Percentiles rank a stretch among this genome's conserved stretches.
Conservation (phyloP, 495 filamentous ascomycete species). For the Podospora pseudocomata region DNA sequence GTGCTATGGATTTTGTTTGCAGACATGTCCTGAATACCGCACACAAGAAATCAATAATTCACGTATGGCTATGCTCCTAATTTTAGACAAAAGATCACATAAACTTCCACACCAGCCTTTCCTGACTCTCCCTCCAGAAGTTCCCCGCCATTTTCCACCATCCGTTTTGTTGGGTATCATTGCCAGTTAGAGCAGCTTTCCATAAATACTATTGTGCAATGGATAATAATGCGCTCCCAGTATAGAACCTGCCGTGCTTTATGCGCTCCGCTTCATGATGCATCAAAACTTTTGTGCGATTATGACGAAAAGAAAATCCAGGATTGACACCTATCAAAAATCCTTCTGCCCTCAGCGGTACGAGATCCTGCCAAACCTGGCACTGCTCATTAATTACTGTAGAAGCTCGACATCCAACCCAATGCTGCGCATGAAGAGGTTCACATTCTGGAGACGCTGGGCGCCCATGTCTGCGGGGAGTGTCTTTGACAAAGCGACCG, state of each 20-base stretch:
- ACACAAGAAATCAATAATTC: neutral
- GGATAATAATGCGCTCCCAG: neutral
- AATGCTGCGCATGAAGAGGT: constrained; percentile 97
- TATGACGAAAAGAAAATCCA: neutral
- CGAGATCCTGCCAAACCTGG: no score
- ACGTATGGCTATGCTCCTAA: neutral
- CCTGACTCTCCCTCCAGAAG: neutral
- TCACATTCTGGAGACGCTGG: constrained; percentile 82
- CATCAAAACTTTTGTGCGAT: neutral
- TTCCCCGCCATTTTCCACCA: neutral
- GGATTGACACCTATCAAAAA: neutral
- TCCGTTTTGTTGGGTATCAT: neutral
- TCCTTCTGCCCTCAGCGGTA: no score
- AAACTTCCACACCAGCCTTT: neutral
- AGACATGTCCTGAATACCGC: neutral
- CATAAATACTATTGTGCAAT: neutral
- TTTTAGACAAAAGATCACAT: neutral
- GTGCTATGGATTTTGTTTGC: no score
- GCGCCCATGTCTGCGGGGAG: constrained; percentile 80
- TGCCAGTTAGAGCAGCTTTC: neutral
- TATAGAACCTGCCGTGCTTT: neutral
- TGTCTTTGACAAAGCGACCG: constrained; percentile 78
- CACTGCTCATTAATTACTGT: constrained; percentile 43
- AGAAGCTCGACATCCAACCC: constrained; percentile 94
- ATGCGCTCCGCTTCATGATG: neutral